A percentile compares a stretch with the other conserved stretches of the same genome.
Evolutionary conservation across 2,329 filamentous ascomycete species (phyloP).

Genomic region (Cordyceps cateniannulata): DNA sequence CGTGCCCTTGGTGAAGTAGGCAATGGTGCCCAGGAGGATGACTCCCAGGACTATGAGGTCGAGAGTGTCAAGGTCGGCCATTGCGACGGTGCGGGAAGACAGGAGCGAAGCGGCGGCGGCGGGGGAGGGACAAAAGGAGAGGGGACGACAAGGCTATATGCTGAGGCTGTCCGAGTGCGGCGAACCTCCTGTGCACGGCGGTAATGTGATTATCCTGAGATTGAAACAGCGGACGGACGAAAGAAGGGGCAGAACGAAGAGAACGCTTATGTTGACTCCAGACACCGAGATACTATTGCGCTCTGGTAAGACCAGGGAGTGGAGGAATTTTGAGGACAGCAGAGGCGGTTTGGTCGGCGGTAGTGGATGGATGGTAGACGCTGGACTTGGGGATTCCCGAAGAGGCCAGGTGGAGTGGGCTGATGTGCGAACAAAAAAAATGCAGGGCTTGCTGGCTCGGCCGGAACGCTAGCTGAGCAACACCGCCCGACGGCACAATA

Average conservation of each 20-base stretch:
- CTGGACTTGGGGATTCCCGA: constrained; percentile 5
- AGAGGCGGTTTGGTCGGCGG: not conserved
- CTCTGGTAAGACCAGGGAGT: not conserved
- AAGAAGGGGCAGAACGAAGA: not conserved
- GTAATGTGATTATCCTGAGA: not conserved
- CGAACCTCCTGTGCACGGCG: not conserved
- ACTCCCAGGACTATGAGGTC: constrained; percentile 86
- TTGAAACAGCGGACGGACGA: not conserved
- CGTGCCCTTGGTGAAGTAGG: constrained; percentile 97
- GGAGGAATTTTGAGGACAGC: constrained; percentile 2
- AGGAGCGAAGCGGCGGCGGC: not conserved
- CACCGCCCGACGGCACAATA: constrained; percentile 4
- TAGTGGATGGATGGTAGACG: not conserved
- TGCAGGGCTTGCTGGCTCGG: not conserved
- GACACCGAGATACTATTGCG: not conserved
- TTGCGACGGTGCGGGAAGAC: constrained; percentile 35
- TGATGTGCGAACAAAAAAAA: constrained; percentile 1
- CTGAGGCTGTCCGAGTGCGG: constrained; percentile 2
- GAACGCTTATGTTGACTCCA: not conserved
- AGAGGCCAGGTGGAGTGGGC: constrained; percentile 7
- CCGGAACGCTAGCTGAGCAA: not conserved
- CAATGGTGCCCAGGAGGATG: constrained; percentile 78
- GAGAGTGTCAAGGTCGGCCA: constrained; percentile 95
- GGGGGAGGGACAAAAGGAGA: not conserved
- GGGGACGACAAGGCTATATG: not conserved